These are phyloP conservation scores for Leishmania braziliensis DNA, from an alignment of 208 protist genomes.

Conservation along the genomic window DNA sequence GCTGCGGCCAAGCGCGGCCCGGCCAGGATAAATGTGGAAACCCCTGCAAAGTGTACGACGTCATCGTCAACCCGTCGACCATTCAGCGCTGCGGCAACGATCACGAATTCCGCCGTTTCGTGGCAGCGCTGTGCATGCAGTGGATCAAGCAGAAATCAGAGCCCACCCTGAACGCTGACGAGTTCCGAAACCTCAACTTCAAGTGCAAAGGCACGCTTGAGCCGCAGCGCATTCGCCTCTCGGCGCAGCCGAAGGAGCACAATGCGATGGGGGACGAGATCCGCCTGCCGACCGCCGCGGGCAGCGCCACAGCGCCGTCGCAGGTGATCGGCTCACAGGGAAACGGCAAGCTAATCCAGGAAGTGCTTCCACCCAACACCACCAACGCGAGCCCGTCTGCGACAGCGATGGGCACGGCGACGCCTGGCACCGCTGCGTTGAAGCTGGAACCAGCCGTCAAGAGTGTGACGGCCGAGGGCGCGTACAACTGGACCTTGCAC, in stretches of 20 bases:
- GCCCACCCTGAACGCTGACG: conserved; percentile 85
- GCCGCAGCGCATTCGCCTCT: conserved; percentile 87
- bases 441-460: conserved; percentile 26
- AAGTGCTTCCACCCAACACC: conserved; percentile 25
- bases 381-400: not conserved
- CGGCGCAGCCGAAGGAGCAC: conserved; percentile 33
- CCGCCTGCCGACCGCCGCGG: conserved; percentile 50
- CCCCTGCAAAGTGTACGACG: conserved; percentile 91
- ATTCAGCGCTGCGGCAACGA: conserved; percentile 71
- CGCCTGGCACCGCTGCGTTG: not conserved
- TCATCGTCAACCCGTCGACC: conserved; percentile 87
- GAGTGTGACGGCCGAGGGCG: conserved; percentile 44
- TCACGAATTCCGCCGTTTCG: conserved; percentile 85
- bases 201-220: conserved; percentile 85
- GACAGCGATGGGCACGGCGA: not conserved
- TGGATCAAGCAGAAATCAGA: conserved; percentile 92
- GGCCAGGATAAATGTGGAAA: conserved; percentile 85
- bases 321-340: conserved; percentile 45
- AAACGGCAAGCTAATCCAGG: conserved; percentile 65
- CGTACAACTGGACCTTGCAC: conserved; percentile 84
- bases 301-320: conserved; percentile 47
- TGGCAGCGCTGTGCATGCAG: conserved; percentile 87
- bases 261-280: conserved; percentile 92
- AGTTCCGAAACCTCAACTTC: conserved; percentile 90
- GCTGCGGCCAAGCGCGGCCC: conserved; percentile 81